Conservation (phyloP, 371 early-diverging fungal genomes). For the Mucor irregularis region DNA sequence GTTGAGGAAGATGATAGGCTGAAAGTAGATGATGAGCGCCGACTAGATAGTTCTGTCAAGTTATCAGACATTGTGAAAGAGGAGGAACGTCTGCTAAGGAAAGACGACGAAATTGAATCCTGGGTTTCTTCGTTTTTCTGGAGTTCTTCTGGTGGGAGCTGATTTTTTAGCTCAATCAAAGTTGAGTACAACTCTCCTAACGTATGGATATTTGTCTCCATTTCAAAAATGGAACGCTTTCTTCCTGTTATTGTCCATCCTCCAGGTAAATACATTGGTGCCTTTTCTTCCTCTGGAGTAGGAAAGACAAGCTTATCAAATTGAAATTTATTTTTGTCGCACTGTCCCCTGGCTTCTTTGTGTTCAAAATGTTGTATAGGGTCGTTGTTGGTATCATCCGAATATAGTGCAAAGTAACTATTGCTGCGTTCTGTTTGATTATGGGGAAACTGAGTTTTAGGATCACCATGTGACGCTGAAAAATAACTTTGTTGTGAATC, state of each 20-base stretch:
- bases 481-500: too few relatives aligned
- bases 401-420: not conserved
- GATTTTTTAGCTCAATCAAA: constrained; percentile 24
- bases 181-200: constrained; percentile 30
- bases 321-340: too few relatives aligned
- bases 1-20: not conserved
- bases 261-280: constrained; percentile 12
- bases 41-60: not conserved
- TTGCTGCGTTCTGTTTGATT: too few relatives aligned
- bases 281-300: not conserved
- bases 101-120: not conserved
- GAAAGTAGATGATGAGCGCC: not conserved
- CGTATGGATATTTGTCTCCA: constrained; percentile 40
- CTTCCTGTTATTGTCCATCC: constrained; percentile 26
- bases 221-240: constrained; percentile 29
- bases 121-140: not conserved
- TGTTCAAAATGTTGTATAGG: too few relatives aligned
- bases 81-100: not conserved
- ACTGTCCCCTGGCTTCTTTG: too few relatives aligned
- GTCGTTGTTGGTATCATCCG: too few relatives aligned
- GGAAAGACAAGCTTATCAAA: not conserved
- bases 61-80: not conserved
- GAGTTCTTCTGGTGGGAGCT: constrained; percentile 17
- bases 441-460: too few relatives aligned
- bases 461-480: too few relatives aligned